Conservation (phyloP, 225 moss, liverwort and hornwort species). For the Pleurozium schreberi region DNA sequence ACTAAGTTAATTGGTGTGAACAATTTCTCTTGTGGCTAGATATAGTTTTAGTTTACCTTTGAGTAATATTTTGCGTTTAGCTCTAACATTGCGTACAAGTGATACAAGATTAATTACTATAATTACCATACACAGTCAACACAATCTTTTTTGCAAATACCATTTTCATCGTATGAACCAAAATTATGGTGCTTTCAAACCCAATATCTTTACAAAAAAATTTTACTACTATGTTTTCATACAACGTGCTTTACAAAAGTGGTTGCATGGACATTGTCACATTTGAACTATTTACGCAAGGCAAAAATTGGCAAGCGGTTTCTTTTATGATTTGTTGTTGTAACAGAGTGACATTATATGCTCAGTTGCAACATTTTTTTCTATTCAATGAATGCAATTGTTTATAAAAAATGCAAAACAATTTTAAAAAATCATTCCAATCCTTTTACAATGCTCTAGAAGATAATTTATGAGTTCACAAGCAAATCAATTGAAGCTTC, state of each 20-base stretch:
- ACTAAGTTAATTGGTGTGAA: too few species aligned
- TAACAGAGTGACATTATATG: not conserved
- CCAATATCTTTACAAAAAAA: not conserved
- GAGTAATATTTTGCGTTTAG: not conserved
- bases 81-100: not conserved
- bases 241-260: rapidly evolving
- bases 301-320: too few species aligned
- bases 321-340: too few species aligned
- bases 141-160: not conserved
- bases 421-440: not conserved
- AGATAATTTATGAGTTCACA: not conserved
- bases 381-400: not conserved
- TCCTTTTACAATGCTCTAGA: not conserved
- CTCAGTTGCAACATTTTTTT: rapidly evolving
- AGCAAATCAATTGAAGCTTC: rapidly evolving
- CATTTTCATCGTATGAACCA: not conserved
- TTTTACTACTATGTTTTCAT: rapidly evolving
- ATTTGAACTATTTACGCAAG: not conserved
- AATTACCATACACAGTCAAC: not conserved
- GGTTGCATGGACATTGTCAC: not conserved
- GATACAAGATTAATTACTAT: not conserved
- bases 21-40: too few species aligned
- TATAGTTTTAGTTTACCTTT: not conserved
- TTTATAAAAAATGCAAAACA: not conserved
- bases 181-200: not conserved